Percentiles rank a stretch among this genome's conserved stretches.
phyloP scores from a whole-genome alignment of 2,329 filamentous ascomycete genomes.

The Penicillium sp. region DNA sequence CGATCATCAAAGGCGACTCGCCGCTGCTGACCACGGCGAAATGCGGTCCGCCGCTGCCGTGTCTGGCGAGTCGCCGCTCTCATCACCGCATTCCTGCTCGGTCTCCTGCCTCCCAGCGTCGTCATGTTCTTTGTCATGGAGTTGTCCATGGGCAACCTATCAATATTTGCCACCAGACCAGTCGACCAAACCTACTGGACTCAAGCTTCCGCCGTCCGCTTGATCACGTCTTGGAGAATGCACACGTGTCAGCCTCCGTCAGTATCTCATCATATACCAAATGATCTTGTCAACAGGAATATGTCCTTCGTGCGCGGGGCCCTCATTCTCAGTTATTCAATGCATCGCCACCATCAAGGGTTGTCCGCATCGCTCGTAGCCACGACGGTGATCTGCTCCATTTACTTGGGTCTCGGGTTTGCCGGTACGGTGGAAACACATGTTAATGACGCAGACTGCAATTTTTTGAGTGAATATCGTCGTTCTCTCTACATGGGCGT shows the following conservation, averaged over 20 bases:
- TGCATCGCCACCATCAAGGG: conserved; percentile 50
- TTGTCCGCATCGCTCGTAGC: conserved; percentile 58
- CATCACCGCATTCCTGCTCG: conserved; percentile 34
- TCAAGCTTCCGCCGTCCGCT: conserved; percentile 29
- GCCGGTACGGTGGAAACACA: conserved; percentile 62
- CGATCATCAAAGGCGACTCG: conserved; percentile 21
- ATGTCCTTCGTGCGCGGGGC: conserved; percentile 64
- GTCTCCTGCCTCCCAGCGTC: conserved; percentile 28
- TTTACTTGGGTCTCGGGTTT: conserved; percentile 65
- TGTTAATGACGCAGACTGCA: conserved; percentile 39
- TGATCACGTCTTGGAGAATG: conserved; percentile 33
- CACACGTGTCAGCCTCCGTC: conserved; percentile 9
- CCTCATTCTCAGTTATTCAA: conserved; percentile 58
- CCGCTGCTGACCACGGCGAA: conserved; percentile 32
- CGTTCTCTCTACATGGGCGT: conserved; percentile 43
- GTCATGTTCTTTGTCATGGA: conserved; percentile 39
- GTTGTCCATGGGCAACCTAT: conserved; percentile 33
- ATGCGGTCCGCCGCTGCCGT: conserved; percentile 25
- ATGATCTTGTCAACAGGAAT: conserved; percentile 51
- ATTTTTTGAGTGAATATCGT: conserved; percentile 40
- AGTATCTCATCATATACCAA: neutral
- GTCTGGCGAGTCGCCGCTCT: conserved; percentile 34
- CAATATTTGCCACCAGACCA: conserved; percentile 43
- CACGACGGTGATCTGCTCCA: conserved; percentile 67
- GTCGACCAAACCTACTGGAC: conserved; percentile 45